Evolutionary conservation across 768 basidiomycete species (phyloP).

Genomic region (Lyophyllum semitale): DNA sequence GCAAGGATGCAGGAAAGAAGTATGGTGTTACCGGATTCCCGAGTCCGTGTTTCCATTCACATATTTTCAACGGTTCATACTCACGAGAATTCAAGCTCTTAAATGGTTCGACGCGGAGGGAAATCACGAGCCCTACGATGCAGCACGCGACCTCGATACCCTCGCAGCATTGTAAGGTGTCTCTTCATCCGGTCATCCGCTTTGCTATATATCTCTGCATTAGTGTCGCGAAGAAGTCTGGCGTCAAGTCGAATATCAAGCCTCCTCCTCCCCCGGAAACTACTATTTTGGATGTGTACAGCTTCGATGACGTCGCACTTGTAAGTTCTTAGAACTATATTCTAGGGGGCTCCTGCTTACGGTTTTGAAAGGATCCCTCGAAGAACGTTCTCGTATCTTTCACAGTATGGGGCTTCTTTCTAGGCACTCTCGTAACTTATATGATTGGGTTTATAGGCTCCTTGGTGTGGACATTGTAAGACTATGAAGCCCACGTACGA

Average conservation of each 20-base stretch:
- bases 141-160: slow-evolving; percentile 79
- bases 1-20: slow-evolving; percentile 73
- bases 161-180: slow-evolving; percentile 70
- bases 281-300: slow-evolving; percentile 64
- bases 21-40: slow-evolving; percentile 86
- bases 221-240: slow-evolving; percentile 75
- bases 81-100: slow-evolving; percentile 56
- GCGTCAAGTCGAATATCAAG: slow-evolving; percentile 86
- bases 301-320: slow-evolving; percentile 76
- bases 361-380: slow-evolving; percentile 47
- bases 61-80: neutral
- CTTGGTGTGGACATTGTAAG: slow-evolving; percentile 97
- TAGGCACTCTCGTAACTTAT: slow-evolving; percentile 3
- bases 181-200: neutral
- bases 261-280: slow-evolving; percentile 77
- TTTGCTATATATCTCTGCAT: neutral
- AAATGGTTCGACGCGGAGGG: slow-evolving; percentile 88
- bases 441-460: slow-evolving; percentile 45
- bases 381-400: slow-evolving; percentile 88
- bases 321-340: slow-evolving; percentile 34
- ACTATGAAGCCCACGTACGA: slow-evolving; percentile 85
- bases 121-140: slow-evolving; percentile 66
- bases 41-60: slow-evolving; percentile 54
- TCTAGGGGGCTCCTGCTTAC: neutral
- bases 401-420: slow-evolving; percentile 48